Percentiles rank a stretch among this genome's conserved stretches.
These are phyloP conservation scores for Xylaria multiplex DNA, from an alignment of 2,329 filamentous ascomycete genomes.

Conservation along the genomic window DNA sequence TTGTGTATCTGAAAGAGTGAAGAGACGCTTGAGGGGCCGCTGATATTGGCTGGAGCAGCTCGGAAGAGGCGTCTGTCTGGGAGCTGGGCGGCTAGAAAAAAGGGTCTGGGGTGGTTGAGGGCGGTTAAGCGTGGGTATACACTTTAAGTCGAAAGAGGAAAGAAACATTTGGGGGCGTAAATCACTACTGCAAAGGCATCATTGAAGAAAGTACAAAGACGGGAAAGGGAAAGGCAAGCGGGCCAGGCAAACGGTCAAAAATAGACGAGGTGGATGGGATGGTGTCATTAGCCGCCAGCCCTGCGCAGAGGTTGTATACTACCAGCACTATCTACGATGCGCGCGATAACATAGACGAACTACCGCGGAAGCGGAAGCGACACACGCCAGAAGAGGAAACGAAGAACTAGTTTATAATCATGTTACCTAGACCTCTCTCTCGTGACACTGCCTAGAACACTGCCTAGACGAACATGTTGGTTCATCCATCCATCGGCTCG, in stretches of 20 bases:
- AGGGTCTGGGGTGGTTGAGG: conserved; percentile 35
- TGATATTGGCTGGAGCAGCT: conserved; percentile 62
- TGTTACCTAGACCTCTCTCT: not conserved
- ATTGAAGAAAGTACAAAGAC: conserved; percentile 35
- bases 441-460: not conserved
- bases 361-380: conserved; percentile 30
- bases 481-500: not conserved
- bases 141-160: conserved; percentile 19
- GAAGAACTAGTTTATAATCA: not conserved
- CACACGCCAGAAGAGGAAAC: conserved; percentile 7
- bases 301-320: conserved; percentile 40
- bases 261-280: conserved; percentile 42
- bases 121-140: conserved; percentile 33
- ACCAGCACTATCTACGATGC: conserved; percentile 35
- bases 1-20: conserved; percentile 61
- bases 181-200: not conserved
- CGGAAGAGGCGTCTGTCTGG: conserved; percentile 60
- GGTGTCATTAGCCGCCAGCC: conserved; percentile 52
- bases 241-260: conserved; percentile 45
- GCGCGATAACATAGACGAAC: conserved; percentile 30
- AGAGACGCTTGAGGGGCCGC: conserved; percentile 53
- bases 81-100: conserved; percentile 57
- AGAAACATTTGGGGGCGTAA: conserved; percentile 39
- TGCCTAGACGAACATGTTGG: conserved; percentile 1
- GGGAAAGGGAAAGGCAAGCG: conserved; percentile 18